phyloP scores from a whole-genome alignment of 108 stramenopile species.

The Skeletonema menzelii region DNA sequence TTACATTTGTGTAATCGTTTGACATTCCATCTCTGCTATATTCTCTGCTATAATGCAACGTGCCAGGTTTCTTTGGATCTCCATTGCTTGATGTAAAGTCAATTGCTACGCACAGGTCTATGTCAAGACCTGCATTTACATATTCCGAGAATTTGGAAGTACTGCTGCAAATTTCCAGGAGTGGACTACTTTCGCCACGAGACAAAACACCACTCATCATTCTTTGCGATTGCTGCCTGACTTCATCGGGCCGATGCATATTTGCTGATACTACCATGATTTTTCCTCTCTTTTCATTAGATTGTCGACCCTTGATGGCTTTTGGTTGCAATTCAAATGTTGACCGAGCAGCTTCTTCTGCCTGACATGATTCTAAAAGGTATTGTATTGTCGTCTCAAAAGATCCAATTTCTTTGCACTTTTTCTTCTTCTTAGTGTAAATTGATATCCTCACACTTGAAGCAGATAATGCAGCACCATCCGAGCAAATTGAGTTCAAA shows the following conservation, averaged over 20 bases:
- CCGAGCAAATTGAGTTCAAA: slow-evolving; percentile 27
- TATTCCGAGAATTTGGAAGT: slow-evolving; percentile 28
- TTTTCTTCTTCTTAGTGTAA: slow-evolving; percentile 21
- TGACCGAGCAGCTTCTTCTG: neutral
- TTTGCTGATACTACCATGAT: slow-evolving; percentile 16
- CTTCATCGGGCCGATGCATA: slow-evolving; percentile 10
- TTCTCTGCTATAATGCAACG: slow-evolving; percentile 58
- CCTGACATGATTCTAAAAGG: slow-evolving; percentile 12
- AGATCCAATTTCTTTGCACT: slow-evolving; percentile 40
- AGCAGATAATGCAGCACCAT: neutral
- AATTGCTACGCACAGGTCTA: slow-evolving; percentile 77
- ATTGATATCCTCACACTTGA: slow-evolving; percentile 7
- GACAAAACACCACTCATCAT: neutral
- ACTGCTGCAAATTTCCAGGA: neutral
- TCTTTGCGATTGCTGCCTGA: slow-evolving; percentile 5
- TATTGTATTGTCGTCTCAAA: slow-evolving; percentile 25
- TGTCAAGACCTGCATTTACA: slow-evolving; percentile 37
- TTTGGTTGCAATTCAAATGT: slow-evolving; percentile 17
- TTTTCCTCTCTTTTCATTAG: slow-evolving; percentile 17
- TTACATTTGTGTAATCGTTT: slow-evolving; percentile 79
- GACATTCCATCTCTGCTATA: slow-evolving; percentile 48
- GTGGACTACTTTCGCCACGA: neutral
- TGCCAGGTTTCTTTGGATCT: slow-evolving; percentile 43
- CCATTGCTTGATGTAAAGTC: slow-evolving; percentile 76
- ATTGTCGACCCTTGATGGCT: neutral